A percentile compares a stretch with the other conserved stretches of the same genome.
Evolutionary conservation across 225 moss, liverwort and hornwort genomes (phyloP).

Genomic region (Thuidium tamariscinum): DNA sequence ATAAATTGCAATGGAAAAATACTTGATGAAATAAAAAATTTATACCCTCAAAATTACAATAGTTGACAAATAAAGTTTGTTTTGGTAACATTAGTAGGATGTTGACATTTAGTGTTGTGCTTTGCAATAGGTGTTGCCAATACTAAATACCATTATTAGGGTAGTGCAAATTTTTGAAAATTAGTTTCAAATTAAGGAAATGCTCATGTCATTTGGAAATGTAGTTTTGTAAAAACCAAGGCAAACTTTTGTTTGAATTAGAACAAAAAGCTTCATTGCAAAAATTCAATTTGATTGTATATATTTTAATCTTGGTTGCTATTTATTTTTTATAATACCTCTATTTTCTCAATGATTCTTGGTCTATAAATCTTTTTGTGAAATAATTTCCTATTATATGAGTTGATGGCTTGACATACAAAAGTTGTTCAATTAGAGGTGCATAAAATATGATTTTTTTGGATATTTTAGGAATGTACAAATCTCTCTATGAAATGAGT

Average conservation of each 20-base stretch:
- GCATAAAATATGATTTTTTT: neutral
- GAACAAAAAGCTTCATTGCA: neutral
- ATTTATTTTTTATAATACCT: neutral
- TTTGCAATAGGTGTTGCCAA: too few relatives aligned
- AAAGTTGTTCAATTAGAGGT: neutral
- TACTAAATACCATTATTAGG: too few relatives aligned
- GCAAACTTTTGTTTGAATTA: neutral
- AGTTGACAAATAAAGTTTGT: too few relatives aligned
- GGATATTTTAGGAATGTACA: neutral
- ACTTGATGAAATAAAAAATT: too few relatives aligned
- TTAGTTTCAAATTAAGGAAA: neutral
- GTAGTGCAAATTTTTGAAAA: neutral
- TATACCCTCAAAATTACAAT: too few relatives aligned
- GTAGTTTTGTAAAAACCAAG: rapidly evolving
- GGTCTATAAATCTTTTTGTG: neutral
- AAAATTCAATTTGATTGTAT: too few relatives aligned
- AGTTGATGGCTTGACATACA: neutral
- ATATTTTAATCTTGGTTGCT: neutral
- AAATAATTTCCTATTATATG: neutral
- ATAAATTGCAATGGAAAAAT: too few relatives aligned
- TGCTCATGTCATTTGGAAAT: neutral
- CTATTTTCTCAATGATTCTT: neutral
- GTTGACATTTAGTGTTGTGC: too few relatives aligned
- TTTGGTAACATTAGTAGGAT: too few relatives aligned
- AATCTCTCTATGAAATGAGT: neutral